Evolutionary conservation across 148 eudicot species (phyloP), one percentile per base, ranked within the genome.

Genomic region (Polygonum maritimum): DNA sequence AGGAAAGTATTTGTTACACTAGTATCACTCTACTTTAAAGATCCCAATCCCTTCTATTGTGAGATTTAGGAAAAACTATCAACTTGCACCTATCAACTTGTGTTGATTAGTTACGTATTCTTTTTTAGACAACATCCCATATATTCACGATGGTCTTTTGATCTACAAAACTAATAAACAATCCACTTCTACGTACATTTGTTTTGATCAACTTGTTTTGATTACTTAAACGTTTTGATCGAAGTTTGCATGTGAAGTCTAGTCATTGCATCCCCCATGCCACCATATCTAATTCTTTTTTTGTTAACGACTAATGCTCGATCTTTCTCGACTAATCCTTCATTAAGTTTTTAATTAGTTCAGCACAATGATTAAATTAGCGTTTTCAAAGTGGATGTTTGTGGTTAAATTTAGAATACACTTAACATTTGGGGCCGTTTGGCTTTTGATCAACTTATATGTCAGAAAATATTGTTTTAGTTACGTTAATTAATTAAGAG

Each of bases 191-290:
- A 7, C 44, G 7, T 40, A 7, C 44, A 40, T 40, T 40, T 40
- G 44, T 40, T 2, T 2, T 40, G 44, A 40, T 40, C 4, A 40
- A 40, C 5, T 40, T 40, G 44, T 40, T 5, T 26, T 26, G 31
- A 26, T 26, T 9, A 22, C 2, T 9, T 19, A 7, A 2, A 55
- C 31, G 62, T 55, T 57, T 57, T 57, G 33, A 10, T 60, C 35
- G n/a, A 49, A 57, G 8, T 21, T 26, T 62, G 69, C 69, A 62
- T 31, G 69, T 62, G 69, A 62, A 62, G 69, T 62, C 69, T 33
- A 62, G 38, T 62, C 26, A 54, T 54, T 54, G 26, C 2, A 54
- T 54, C 60, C 10, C 19, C 60, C 60, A 18, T n/a, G 47, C 47
- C 47, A 41, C 45, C 60, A 54, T 54, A 18, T n/a, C 60, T 52